Conservation (phyloP, 495 filamentous ascomycete genomes). For the Venustampulla echinocandica region DNA sequence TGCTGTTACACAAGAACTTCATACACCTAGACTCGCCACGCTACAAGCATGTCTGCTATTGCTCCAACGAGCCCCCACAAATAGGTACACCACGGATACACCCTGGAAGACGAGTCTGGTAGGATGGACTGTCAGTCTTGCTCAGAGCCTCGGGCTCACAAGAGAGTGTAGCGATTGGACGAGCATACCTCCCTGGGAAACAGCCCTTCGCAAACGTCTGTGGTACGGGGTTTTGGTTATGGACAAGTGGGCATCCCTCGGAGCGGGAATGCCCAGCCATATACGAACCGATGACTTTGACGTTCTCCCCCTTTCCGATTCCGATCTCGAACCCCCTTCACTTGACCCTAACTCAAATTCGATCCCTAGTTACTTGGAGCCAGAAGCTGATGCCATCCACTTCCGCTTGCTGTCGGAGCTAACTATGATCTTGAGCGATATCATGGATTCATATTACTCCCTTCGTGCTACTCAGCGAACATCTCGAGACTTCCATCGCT, state of each 20-base stretch:
- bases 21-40: constrained; percentile 21
- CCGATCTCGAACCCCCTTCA: constrained; percentile 17
- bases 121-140: constrained; percentile 22
- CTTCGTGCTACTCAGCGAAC: constrained; percentile 18
- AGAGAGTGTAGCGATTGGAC: constrained; percentile 22
- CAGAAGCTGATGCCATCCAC: constrained; percentile 18
- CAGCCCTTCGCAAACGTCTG: constrained; percentile 18
- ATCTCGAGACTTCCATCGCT: constrained; percentile 19
- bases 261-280: constrained; percentile 24
- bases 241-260: constrained; percentile 25
- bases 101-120: constrained; percentile 24
- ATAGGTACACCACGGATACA: constrained; percentile 21
- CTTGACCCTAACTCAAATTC: constrained; percentile 10
- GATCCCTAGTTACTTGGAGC: constrained; percentile 14
- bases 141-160: constrained; percentile 20
- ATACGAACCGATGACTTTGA: constrained; percentile 19
- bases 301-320: constrained; percentile 16
- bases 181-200: constrained; percentile 20
- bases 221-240: constrained; percentile 24
- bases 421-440: constrained; percentile 23
- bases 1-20: constrained; percentile 22
- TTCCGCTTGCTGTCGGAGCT: constrained; percentile 21
- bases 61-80: constrained; percentile 21
- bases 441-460: constrained; percentile 23
- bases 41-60: constrained; percentile 23